phyloP scores from a whole-genome alignment of 208 protist species.

The Leptomonas seymouri region DNA sequence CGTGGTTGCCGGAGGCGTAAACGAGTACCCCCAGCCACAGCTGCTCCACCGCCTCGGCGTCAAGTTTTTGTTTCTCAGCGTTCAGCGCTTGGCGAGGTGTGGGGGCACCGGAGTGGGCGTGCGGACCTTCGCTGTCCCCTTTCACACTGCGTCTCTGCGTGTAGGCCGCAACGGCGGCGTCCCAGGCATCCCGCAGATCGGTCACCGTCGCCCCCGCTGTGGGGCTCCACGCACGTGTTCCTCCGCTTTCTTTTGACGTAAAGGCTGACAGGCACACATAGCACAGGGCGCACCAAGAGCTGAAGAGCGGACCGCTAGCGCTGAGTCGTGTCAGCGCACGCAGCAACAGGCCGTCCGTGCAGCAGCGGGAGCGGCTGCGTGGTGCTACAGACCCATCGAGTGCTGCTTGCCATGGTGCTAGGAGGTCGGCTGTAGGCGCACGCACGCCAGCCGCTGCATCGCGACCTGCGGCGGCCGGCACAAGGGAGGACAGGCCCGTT shows the following conservation, averaged over 20 bases:
- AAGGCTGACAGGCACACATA: conserved; percentile 12
- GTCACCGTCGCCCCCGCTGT: not conserved
- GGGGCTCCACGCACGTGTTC: too few relatives aligned
- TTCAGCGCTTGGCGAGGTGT: not conserved
- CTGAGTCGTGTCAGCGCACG: conserved; percentile 12
- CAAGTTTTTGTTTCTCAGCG: not conserved
- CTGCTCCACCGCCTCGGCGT: not conserved
- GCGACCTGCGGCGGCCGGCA: conserved; percentile 2
- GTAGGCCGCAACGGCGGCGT: conserved; percentile 1
- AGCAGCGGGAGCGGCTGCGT: too few relatives aligned
- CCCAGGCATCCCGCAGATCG: conserved; percentile 9
- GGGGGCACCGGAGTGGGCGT: not conserved
- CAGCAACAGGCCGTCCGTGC: not conserved
- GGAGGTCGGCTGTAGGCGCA: conserved; percentile 2
- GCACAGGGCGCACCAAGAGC: conserved; percentile 28
- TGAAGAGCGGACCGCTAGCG: conserved; percentile 27
- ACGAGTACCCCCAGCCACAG: conserved; percentile 9
- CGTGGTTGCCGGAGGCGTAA: not conserved
- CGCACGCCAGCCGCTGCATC: not conserved
- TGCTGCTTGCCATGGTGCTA: conserved; percentile 14
- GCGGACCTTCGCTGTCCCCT: not conserved
- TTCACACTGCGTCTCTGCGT: not conserved
- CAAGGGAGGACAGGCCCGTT: conserved; percentile 6
- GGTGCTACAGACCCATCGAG: too few relatives aligned
- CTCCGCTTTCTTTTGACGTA: not conserved